Conservation (phyloP, 192 early-diverging fungal genomes). For the Phycomyces blakesleeanus region DNA sequence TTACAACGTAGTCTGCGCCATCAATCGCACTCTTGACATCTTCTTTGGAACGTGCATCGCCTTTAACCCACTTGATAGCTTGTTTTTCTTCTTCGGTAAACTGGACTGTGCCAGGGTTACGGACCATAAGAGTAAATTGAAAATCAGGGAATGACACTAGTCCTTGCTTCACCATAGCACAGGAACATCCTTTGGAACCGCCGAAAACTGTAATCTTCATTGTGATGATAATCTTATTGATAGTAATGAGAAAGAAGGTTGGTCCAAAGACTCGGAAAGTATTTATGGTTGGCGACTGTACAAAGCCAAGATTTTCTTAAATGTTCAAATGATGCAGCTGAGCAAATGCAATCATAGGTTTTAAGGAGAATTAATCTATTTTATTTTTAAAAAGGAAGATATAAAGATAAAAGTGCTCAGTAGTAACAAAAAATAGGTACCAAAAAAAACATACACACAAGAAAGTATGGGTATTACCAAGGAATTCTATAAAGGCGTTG, state of each 20-base stretch:
- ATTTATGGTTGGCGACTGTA: too few species aligned
- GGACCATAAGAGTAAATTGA: conserved; percentile 32
- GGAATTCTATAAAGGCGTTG: too few species aligned
- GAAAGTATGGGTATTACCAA: too few species aligned
- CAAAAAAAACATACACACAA: too few species aligned
- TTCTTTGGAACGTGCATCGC: conserved; percentile 34
- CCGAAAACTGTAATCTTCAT: conserved; percentile 17
- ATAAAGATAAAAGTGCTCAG: too few species aligned
- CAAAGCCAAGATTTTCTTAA: too few species aligned
- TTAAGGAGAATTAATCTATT: too few species aligned
- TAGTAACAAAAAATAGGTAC: too few species aligned
- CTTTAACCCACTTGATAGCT: conserved; percentile 36
- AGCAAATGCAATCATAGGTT: too few species aligned
- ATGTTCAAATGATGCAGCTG: too few species aligned
- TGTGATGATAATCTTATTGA: background rate
- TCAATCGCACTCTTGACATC: conserved; percentile 34
- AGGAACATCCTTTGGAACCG: conserved; percentile 17
- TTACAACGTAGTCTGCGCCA: conserved; percentile 34
- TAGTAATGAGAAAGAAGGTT: background rate
- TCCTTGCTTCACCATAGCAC: conserved; percentile 20
- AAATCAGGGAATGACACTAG: background rate
- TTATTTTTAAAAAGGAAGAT: too few species aligned
- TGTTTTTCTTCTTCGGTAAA: conserved; percentile 36
- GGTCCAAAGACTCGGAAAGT: too few species aligned
- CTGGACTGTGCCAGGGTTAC: conserved; percentile 35